These are phyloP conservation scores for Thermomyces lanuginosus DNA, from an alignment of 2,329 filamentous ascomycete genomes.

Conservation along the genomic window DNA sequence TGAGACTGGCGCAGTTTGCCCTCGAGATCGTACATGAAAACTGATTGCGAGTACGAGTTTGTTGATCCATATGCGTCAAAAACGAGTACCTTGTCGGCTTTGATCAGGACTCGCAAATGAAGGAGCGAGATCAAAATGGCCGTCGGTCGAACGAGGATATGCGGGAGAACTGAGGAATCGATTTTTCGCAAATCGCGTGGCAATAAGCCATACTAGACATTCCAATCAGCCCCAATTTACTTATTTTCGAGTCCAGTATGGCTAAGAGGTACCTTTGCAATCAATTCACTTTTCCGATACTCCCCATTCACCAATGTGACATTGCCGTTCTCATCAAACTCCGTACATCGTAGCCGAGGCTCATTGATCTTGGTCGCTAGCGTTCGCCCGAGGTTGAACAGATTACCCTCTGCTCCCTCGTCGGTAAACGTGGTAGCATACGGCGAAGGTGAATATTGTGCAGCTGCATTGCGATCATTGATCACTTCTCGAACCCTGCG, in stretches of 20 bases:
- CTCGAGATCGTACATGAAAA: constrained; percentile 96
- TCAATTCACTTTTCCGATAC: constrained; percentile 94
- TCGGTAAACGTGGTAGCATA: constrained; percentile 39
- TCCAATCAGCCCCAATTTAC: constrained; percentile 10
- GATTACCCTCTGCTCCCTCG: constrained; percentile 42
- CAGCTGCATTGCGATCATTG: constrained; percentile 5
- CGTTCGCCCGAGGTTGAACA: constrained; percentile 54
- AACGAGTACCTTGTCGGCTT: constrained; percentile 80
- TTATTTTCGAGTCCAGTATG: constrained; percentile 4
- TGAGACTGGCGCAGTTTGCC: constrained; percentile 77
- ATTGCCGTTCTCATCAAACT: constrained; percentile 82
- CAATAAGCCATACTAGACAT: constrained; percentile 62
- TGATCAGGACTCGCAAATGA: constrained; percentile 91
- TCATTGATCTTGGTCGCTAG: constrained; percentile 65
- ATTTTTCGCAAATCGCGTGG: constrained; percentile 95
- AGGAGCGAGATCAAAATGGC: constrained; percentile 90
- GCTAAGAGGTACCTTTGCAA: constrained; percentile 56
- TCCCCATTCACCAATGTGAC: constrained; percentile 87
- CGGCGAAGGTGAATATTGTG: constrained; percentile 31
- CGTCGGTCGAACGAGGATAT: constrained; percentile 83
- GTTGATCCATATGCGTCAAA: constrained; percentile 94
- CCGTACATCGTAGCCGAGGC: constrained; percentile 76
- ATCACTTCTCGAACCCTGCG: constrained; percentile 6
- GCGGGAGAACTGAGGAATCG: constrained; percentile 85
- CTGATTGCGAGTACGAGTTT: constrained; percentile 84